A percentile compares a stretch with the other conserved stretches of the same genome.
phyloP scores from a whole-genome alignment of 768 basidiomycete species.

The Hypholoma sublateritium region DNA sequence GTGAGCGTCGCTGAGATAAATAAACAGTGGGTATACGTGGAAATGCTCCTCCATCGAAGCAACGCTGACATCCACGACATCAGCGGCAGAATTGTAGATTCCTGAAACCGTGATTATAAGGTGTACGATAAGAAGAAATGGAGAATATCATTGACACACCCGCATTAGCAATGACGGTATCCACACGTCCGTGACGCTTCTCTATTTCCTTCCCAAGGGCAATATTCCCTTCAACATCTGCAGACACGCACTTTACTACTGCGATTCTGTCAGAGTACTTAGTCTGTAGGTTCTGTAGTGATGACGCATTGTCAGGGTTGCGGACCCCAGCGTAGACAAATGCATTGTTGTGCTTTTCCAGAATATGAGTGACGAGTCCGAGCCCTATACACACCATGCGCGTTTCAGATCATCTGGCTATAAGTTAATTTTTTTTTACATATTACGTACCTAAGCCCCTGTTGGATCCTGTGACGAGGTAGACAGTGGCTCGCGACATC shows the following conservation, averaged over 20 bases:
- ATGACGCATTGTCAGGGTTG: neutral
- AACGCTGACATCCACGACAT: neutral
- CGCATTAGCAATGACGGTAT: neutral
- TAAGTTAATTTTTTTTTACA: neutral
- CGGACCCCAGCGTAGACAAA: conserved; percentile 1
- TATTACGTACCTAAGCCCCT: too few species aligned
- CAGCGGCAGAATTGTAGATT: neutral
- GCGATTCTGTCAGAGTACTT: neutral
- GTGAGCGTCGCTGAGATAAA: too few species aligned
- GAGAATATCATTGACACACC: neutral
- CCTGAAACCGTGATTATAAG: too few species aligned
- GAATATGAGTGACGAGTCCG: neutral
- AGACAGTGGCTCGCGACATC: too few species aligned
- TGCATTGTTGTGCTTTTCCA: neutral
- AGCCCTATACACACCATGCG: neutral
- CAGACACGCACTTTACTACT: neutral
- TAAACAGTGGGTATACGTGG: neutral
- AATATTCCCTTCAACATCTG: neutral
- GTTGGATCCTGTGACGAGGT: too few species aligned
- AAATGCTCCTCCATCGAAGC: neutral
- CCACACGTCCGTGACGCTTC: neutral
- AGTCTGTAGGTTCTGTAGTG: neutral
- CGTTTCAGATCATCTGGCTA: too few species aligned
- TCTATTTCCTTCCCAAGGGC: neutral
- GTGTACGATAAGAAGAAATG: neutral